These are phyloP conservation scores for Rhypophila decipiens DNA, from an alignment of 495 filamentous ascomycete genomes.

Conservation along the genomic window DNA sequence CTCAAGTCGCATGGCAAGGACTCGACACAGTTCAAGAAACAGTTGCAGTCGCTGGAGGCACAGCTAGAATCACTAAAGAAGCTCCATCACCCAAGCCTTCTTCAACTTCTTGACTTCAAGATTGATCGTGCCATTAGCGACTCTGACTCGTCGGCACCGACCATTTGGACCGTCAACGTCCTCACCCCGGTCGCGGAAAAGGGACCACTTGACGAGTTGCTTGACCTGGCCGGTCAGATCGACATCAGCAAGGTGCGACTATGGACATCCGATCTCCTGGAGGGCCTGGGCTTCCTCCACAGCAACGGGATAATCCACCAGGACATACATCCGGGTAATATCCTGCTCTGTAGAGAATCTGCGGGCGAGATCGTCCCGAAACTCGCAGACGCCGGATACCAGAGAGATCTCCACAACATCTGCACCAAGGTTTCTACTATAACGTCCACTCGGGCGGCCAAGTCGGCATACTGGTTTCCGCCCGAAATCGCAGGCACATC, in stretches of 20 bases:
- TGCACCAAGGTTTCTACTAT: constrained; percentile 36
- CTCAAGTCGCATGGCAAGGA: constrained; percentile 52
- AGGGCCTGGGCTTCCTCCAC: constrained; percentile 82
- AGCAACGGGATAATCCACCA: constrained; percentile 75
- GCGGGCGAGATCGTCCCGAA: constrained; percentile 57
- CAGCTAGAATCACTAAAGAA: constrained; percentile 67
- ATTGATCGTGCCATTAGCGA: constrained; percentile 49
- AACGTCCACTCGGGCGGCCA: constrained; percentile 51
- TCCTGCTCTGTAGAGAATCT: constrained; percentile 59
- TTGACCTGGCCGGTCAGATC: constrained; percentile 70
- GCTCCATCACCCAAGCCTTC: constrained; percentile 68
- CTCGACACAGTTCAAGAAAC: constrained; percentile 54
- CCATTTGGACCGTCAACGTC: constrained; percentile 70
- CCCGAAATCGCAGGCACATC: constrained; percentile 64
- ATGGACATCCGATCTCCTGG: constrained; percentile 86
- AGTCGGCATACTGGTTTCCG: constrained; percentile 76
- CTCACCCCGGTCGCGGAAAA: constrained; percentile 74
- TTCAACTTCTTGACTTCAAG: constrained; percentile 74
- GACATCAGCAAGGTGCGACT: constrained; percentile 65
- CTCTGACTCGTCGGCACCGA: constrained; percentile 25
- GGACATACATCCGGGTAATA: constrained; percentile 66
- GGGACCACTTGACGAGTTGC: constrained; percentile 72
- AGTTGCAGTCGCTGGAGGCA: constrained; percentile 58
- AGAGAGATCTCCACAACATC: constrained; percentile 55
- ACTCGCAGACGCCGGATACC: constrained; percentile 63